Conservation (phyloP, 1,284 basidiomycete genomes). For the Malassezia equina region DNA sequence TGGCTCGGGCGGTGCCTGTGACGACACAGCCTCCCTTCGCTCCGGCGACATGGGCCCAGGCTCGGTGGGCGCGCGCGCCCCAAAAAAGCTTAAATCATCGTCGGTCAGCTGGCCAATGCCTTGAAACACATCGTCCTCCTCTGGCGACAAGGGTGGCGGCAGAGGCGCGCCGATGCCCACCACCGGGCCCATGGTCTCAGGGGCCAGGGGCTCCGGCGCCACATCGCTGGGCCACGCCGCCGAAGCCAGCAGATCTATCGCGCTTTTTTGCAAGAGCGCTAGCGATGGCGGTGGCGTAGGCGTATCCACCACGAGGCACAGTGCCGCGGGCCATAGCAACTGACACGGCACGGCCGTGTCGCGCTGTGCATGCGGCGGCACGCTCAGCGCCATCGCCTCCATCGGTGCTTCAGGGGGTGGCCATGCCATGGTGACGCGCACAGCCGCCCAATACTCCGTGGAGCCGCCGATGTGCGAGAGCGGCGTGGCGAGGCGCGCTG, state of each 20-base stretch:
- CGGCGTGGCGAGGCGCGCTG: neutral
- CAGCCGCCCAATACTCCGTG: neutral
- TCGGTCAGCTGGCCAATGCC: slow-evolving; percentile 16
- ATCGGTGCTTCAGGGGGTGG: neutral
- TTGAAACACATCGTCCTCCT: slow-evolving; percentile 7
- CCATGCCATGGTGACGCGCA: neutral
- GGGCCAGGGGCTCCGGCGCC: neutral
- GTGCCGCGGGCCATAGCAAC: slow-evolving; percentile 7
- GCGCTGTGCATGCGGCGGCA: neutral
- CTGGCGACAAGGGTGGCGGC: neutral
- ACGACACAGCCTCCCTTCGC: neutral
- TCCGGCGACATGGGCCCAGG: neutral
- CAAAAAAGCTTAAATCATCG: slow-evolving; percentile 15
- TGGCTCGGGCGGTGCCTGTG: neutral
- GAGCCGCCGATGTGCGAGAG: neutral
- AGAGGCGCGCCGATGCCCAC: neutral
- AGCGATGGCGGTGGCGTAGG: neutral
- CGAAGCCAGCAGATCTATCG: neutral
- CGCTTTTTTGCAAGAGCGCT: neutral
- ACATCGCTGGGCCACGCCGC: neutral
- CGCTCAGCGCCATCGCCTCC: neutral
- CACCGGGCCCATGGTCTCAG: neutral
- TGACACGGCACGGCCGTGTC: neutral
- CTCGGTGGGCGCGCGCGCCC: neutral
- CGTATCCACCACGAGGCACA: slow-evolving; percentile 1